Evolutionary conservation across 352 stramenopile genomes (phyloP).

Genomic region (Blastocystis sp.): DNA sequence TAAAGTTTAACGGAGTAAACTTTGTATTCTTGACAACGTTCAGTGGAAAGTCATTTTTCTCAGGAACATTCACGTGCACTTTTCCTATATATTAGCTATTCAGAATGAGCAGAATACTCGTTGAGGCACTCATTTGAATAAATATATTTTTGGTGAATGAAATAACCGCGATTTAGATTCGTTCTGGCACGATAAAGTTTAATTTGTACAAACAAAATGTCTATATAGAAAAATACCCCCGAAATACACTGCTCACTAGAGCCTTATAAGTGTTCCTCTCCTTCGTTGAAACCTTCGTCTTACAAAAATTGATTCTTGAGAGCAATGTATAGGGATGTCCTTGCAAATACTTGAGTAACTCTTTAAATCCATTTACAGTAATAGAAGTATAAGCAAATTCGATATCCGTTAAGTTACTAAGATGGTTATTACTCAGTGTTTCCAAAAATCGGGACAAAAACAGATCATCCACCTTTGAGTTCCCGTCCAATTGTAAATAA

Average conservation of each 20-base stretch:
- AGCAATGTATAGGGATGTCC: neutral
- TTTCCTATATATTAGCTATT: neutral
- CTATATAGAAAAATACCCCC: neutral
- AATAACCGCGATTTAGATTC: neutral
- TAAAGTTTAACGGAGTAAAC: constrained; percentile 77
- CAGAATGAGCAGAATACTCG: neutral
- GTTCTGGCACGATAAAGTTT: neutral
- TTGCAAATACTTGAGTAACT: neutral
- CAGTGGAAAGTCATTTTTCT: neutral
- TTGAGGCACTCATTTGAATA: neutral
- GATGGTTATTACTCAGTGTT: neutral
- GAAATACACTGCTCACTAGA: neutral
- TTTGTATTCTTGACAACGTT: constrained; percentile 82
- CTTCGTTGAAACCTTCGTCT: neutral
- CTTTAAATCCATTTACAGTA: neutral
- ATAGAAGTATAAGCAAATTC: neutral
- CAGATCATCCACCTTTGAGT: neutral
- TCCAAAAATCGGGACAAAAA: neutral
- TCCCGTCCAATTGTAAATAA: neutral
- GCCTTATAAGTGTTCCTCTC: neutral
- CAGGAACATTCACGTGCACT: neutral
- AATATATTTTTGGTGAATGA: neutral
- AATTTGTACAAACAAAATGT: constrained; percentile 1
- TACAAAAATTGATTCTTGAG: neutral
- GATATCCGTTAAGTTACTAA: neutral